These are phyloP conservation scores for Penicillium sp. DNA, from an alignment of 2,329 filamentous ascomycete genomes.

Conservation along the genomic window DNA sequence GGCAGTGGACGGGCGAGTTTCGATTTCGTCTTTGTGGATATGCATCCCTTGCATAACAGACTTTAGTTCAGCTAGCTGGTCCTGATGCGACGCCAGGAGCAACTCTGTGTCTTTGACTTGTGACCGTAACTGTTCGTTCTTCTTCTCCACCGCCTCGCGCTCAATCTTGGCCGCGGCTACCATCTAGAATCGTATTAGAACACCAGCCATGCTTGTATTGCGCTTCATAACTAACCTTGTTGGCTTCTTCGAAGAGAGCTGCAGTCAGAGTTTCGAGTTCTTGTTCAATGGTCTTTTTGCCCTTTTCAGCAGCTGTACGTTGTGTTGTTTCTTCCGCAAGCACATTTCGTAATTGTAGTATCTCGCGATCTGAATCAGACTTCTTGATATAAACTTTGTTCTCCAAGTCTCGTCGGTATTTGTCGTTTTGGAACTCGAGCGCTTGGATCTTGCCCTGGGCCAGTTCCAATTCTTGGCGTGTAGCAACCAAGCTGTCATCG, in stretches of 20 bases:
- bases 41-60: slow-evolving; percentile 86
- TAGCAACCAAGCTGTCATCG: slow-evolving; percentile 82
- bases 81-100: slow-evolving; percentile 84
- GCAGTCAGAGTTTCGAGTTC: slow-evolving; percentile 89
- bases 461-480: slow-evolving; percentile 78
- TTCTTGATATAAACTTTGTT: slow-evolving; percentile 76
- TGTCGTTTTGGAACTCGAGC: slow-evolving; percentile 69
- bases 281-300: slow-evolving; percentile 86
- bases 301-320: slow-evolving; percentile 68
- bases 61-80: slow-evolving; percentile 90
- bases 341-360: slow-evolving; percentile 58
- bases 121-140: slow-evolving; percentile 82
- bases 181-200: slow-evolving; percentile 60
- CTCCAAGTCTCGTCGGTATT: slow-evolving; percentile 69
- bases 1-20: slow-evolving; percentile 67
- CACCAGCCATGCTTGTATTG: not conserved
- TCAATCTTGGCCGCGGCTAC: slow-evolving; percentile 86
- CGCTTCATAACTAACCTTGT: slow-evolving; percentile 60
- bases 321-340: slow-evolving; percentile 67
- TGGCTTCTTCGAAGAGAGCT: slow-evolving; percentile 96
- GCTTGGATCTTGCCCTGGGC: slow-evolving; percentile 67
- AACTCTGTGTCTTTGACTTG: slow-evolving; percentile 86
- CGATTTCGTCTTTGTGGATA: slow-evolving; percentile 68
- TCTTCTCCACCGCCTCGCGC: slow-evolving; percentile 76
- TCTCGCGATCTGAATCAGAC: slow-evolving; percentile 73